Conservation (phyloP, 257 asterid species). For the Fraxinus pennsylvanica region DNA sequence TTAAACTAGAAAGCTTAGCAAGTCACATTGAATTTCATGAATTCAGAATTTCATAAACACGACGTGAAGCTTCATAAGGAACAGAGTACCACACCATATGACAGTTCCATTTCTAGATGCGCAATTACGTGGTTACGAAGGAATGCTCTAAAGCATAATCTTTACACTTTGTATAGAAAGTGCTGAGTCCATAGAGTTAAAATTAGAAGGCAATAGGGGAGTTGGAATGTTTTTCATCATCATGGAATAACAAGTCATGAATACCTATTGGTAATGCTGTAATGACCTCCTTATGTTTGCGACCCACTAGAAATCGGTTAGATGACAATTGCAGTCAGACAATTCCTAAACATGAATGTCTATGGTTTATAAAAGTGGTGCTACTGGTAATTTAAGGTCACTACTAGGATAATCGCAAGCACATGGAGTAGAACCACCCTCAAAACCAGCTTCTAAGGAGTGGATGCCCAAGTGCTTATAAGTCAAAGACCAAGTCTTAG, state of each 20-base stretch:
- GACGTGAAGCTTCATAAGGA: background rate
- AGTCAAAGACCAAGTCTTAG: background rate
- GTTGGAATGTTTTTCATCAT: background rate
- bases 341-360: background rate
- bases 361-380: background rate
- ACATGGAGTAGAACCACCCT: background rate
- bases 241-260: background rate
- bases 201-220: background rate
- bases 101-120: background rate
- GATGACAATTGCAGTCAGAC: background rate
- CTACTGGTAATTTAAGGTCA: background rate
- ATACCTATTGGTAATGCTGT: background rate
- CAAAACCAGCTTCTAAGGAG: background rate
- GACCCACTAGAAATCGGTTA: background rate
- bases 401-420: background rate
- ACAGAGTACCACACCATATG: constrained; percentile 7
- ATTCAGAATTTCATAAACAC: background rate
- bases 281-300: background rate
- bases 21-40: background rate
- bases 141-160: background rate
- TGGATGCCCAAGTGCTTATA: background rate
- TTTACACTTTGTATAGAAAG: background rate
- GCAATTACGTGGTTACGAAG: background rate
- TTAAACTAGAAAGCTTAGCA: background rate
- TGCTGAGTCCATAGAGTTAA: background rate